Evolutionary conservation across 805 yeast genomes (phyloP).

Genomic region (Kazachstania martiniae): DNA sequence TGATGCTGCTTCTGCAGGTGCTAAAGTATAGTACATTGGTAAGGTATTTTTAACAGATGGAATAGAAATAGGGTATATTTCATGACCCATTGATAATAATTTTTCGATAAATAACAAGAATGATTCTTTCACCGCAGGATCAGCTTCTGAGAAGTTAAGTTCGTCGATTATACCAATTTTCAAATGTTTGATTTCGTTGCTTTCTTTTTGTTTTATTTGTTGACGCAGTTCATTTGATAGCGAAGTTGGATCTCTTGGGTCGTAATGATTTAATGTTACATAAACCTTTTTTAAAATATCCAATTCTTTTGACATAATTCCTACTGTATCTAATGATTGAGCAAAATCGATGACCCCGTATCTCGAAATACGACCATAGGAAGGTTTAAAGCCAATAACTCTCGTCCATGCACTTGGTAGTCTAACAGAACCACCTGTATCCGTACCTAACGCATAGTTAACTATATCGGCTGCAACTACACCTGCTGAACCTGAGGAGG

Average conservation of each 20-base stretch:
- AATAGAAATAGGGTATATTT: conserved; percentile 52
- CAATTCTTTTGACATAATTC: conserved; percentile 52
- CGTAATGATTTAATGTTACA: conserved; percentile 45
- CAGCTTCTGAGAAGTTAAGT: conserved; percentile 45
- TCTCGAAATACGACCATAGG: conserved; percentile 84
- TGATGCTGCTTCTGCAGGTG: conserved; percentile 91
- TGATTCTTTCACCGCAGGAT: conserved; percentile 33
- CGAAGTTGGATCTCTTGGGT: conserved; percentile 73
- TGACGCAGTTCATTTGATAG: conserved; percentile 31
- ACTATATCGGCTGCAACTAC: conserved; percentile 60
- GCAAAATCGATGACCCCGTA: conserved; percentile 92
- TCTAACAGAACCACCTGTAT: conserved; percentile 95
- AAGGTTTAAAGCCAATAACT: conserved; percentile 80
- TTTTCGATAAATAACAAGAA: conserved; percentile 38
- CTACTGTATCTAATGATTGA: conserved; percentile 91
- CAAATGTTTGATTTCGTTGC: conserved; percentile 17
- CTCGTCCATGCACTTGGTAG: conserved; percentile 86
- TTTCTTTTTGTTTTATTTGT: conserved; percentile 2
- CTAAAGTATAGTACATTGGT: conserved; percentile 77
- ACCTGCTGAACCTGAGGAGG: conserved; percentile 94
- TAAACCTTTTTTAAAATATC: conserved; percentile 39
- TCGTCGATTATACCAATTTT: conserved; percentile 70
- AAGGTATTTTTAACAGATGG: conserved; percentile 58
- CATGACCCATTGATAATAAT: conserved; percentile 38
- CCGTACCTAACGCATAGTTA: conserved; percentile 82